Evolutionary conservation across 345 rosid genomes (phyloP), one percentile per base, ranked within the genome.

Genomic region (Citrus inodora): DNA sequence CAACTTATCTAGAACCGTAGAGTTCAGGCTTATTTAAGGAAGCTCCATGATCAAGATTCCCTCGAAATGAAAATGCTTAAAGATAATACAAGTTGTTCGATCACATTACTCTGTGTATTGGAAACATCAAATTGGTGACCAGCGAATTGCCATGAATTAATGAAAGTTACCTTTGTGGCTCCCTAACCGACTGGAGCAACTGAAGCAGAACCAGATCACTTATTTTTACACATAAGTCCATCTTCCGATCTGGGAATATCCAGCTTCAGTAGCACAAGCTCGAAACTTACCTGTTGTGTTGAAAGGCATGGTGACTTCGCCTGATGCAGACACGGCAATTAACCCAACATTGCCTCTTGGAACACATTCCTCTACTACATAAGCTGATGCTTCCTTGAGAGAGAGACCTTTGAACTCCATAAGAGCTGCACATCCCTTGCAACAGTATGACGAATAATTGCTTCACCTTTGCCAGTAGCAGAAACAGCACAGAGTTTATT

Each of bases 341-440:
- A 96, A 83, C 24, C 99, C 99, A 62, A 84, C 91, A 48, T 37
- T 86, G 61, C 95, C 97, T 81, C n/a, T 81, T 0, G 94, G 91
- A 80, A 79, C 90, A 19, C 90, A 79, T 24, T 85, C 82, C 24
- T 89, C 84, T 24, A 96, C 85, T 9, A 87, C 93, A 73, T 81
- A 86, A 71, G 90, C 90, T 6, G 95, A 94, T 59, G 99, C 97
- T 70, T 92, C 97, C 77, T 85, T 37, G 35, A 95, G 87, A 83
- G 99, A 90, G 56, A 91, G 76, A 42, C 95, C 97, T 86, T 91
- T 96, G 87, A 87, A 91, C 79, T 96, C 98, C 97, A 92, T 94
- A 21, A 94, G 89, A 32, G 98, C 99, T 53, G 97, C 97, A 96
- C 98, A 33, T 96, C 99, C 79, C 97, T 91, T 6, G 97, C 94